Evolutionary conservation across 2,329 filamentous ascomycete species (phyloP).

Genomic region (Chaetomiaceae sp.): DNA sequence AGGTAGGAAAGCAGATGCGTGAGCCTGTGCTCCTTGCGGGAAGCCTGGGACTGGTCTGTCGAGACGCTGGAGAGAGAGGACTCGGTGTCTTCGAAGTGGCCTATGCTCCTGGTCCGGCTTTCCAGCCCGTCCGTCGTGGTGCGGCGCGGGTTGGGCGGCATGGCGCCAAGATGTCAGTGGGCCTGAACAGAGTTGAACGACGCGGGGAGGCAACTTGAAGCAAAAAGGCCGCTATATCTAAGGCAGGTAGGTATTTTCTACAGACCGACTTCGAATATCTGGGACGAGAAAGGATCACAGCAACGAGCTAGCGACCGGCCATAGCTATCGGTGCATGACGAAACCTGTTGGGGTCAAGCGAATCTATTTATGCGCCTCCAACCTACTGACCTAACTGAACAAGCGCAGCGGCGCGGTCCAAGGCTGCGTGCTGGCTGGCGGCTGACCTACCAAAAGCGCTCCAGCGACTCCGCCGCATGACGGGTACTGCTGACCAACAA

Average conservation of each 20-base stretch:
- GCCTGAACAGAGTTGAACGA: neutral
- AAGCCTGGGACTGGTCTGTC: conserved; percentile 1
- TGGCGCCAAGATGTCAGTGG: neutral
- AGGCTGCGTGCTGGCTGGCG: neutral
- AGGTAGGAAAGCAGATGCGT: conserved; percentile 44
- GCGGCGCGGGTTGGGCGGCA: neutral
- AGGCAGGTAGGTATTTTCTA: no score
- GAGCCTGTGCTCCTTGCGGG: conserved; percentile 26
- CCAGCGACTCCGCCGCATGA: neutral
- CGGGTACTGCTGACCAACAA: neutral
- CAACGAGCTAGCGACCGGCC: no score
- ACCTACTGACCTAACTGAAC: no score
- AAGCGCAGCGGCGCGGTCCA: no score
- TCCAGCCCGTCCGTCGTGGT: conserved; percentile 6
- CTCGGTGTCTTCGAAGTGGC: conserved; percentile 46
- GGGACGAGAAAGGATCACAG: no score
- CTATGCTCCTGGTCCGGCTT: conserved; percentile 40
- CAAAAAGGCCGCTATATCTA: no score
- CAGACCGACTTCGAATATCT: no score
- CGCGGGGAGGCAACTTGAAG: no score
- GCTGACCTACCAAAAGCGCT: neutral
- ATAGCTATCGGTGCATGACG: no score
- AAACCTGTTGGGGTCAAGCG: no score
- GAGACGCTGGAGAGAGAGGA: conserved; percentile 36
- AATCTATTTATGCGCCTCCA: no score